Percentiles rank a stretch among this genome's conserved stretches.
phyloP scores from a whole-genome alignment of 805 yeast species.

The Yarrowia hollandica region DNA sequence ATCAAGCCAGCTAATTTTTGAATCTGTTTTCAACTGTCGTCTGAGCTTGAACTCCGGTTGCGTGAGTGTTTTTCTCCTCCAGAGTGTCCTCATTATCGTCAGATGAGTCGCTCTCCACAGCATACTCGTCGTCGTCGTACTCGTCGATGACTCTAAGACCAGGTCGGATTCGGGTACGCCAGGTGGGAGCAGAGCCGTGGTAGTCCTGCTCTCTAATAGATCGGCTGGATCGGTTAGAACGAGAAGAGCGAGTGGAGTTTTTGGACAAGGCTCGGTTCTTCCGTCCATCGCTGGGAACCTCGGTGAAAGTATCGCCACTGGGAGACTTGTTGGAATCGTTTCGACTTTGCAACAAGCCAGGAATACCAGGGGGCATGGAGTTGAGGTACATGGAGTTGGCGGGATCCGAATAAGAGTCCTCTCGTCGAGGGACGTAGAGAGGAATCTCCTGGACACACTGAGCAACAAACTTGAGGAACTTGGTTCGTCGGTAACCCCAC shows the following conservation, averaged over 20 bases:
- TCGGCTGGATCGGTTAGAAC: not conserved
- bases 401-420: constrained; percentile 41
- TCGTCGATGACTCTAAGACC: constrained; percentile 27
- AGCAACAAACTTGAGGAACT: constrained; percentile 38
- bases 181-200: not conserved
- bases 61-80: constrained; percentile 8
- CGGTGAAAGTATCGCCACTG: constrained; percentile 21
- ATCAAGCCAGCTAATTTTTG: not conserved
- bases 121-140: constrained; percentile 2
- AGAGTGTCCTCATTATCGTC: constrained; percentile 8
- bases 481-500: constrained; percentile 40
- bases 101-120: constrained; percentile 5
- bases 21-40: not conserved
- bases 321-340: not conserved
- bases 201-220: not conserved
- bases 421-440: constrained; percentile 42
- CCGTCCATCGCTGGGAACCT: not conserved
- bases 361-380: constrained; percentile 1
- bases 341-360: constrained; percentile 14
- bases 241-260: not conserved
- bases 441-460: constrained; percentile 42
- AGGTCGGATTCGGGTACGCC: constrained; percentile 27
- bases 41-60: not conserved
- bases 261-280: constrained; percentile 2
- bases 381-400: constrained; percentile 38